Percentiles rank a stretch among this genome's conserved stretches.
phyloP scores from a whole-genome alignment of 1,139 yeast genomes.

The Pichiaceae sp. region DNA sequence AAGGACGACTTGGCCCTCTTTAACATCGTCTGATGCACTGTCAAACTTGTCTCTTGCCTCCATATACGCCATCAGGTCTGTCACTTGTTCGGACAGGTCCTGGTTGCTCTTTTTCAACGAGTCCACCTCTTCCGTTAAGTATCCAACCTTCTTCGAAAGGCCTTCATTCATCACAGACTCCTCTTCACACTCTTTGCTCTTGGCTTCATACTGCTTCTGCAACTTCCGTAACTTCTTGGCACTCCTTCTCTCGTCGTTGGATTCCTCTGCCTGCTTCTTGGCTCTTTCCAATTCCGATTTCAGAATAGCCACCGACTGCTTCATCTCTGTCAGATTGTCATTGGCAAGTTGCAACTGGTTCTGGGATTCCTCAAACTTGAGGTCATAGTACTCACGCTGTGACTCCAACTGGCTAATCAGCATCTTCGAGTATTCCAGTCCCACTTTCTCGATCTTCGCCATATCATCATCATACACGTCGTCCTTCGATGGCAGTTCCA shows the following conservation, averaged over 20 bases:
- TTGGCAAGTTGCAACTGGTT: conserved; percentile 12
- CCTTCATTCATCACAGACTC: conserved; percentile 49
- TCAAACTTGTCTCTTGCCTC: conserved; percentile 68
- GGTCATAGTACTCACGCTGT: conserved; percentile 82
- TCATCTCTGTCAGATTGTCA: conserved; percentile 26
- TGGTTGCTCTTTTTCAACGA: conserved; percentile 32
- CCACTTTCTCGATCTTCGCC: conserved; percentile 35
- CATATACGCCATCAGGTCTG: conserved; percentile 74
- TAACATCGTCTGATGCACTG: conserved; percentile 61
- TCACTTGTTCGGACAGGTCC: conserved; percentile 61
- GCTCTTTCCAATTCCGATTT: conserved; percentile 12
- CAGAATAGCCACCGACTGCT: conserved; percentile 28
- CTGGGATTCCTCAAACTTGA: conserved; percentile 19
- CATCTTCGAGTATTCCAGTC: conserved; percentile 73
- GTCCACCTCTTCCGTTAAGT: conserved; percentile 30
- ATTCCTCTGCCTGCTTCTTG: conserved; percentile 7
- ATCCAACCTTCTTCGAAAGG: conserved; percentile 49
- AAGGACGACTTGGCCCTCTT: conserved; percentile 56
- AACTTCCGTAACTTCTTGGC: conserved; percentile 8
- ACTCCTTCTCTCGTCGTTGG: not conserved
- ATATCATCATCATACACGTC: conserved; percentile 19
- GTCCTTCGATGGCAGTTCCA: conserved; percentile 42
- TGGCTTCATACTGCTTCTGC: conserved; percentile 18
- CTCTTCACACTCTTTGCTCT: conserved; percentile 30
- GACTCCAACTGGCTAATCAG: conserved; percentile 76